A percentile compares a stretch with the other conserved stretches of the same genome.
phyloP scores from a whole-genome alignment of 345 rosid species.

The Camelina sativa region DNA sequence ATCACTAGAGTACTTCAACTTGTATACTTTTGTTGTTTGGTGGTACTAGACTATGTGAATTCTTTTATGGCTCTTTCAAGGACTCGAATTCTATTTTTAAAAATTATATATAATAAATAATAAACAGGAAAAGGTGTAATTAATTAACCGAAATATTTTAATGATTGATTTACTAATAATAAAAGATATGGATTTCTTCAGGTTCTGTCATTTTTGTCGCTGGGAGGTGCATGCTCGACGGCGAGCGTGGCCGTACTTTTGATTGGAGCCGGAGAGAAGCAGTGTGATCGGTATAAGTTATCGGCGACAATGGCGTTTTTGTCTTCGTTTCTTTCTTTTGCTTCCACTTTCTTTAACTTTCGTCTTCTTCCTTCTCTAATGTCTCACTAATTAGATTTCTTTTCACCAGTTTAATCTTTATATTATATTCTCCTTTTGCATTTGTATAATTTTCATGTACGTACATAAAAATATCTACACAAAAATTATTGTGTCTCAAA shows the following conservation, averaged over 20 bases:
- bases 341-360: constrained; percentile 65
- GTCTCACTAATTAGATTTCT: constrained; percentile 4
- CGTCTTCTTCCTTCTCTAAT: constrained; percentile 59
- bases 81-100: neutral
- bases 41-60: neutral
- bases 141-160: neutral
- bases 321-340: constrained; percentile 62
- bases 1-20: constrained; percentile 21
- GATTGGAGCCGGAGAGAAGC: constrained; percentile 40
- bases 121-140: neutral
- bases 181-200: constrained; percentile 28
- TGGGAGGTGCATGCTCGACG: constrained; percentile 67
- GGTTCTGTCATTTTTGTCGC: constrained; percentile 59
- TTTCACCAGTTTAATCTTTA: neutral
- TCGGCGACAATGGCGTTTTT: constrained; percentile 73
- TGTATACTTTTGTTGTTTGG: neutral
- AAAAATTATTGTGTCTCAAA: neutral
- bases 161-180: neutral
- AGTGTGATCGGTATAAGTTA: constrained; percentile 57
- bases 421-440: constrained; percentile 7
- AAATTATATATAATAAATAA: neutral
- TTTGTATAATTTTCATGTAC: too few species aligned
- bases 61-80: neutral
- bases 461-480: too few species aligned
- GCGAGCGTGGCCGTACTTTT: constrained; percentile 56